Evolutionary conservation across 2,329 filamentous ascomycete genomes (phyloP), one percentile per base, ranked within the genome.

Genomic region (Dichotomopilus funicola): DNA sequence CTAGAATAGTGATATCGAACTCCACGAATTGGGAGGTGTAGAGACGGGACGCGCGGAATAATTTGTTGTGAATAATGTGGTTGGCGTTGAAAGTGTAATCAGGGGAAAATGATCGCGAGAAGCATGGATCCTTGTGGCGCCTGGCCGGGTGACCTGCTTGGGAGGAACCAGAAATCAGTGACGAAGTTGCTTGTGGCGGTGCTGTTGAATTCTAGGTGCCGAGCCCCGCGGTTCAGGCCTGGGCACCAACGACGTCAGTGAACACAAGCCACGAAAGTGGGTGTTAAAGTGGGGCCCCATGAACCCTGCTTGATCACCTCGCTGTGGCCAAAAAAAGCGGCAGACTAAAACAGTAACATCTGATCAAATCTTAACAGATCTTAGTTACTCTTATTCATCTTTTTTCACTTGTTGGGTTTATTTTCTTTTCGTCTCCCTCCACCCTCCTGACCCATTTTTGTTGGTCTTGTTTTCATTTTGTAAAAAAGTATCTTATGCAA

Each of bases 151-250:
- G 12, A 43, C n/a, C 36, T 38, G 36, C 36, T 38, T 12, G 36
- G 11, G 40, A 46, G 38, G 27, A 36, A 40, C 13, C 5, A 40
- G 31, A 13, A 51, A 49, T 33, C 54, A 56, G 63, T 63, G 62
- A 64, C 63, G 62, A 64, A 48, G 58, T 60, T 58, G 51, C 36
- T 53, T 65, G 63, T 65, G 63, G 63, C 63, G 58, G 63, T 65
- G 62, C 59, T n/a, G 34, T 41, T 12, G 42, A 31, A 42, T 50
- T 54, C 19, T 35, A 41, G 27, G 40, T 27, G 19, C 36, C 19
- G 13, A 33, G 56, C 51, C 41, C 48, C 51, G 51, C 54, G 48
- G 45, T 53, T 49, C 49, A 31, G 36, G 47, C 41, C 35, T 36
- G 48, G 48, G 40, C 41, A 46, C 42, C 61, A 63, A 59, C 62